Conservation (phyloP, 495 filamentous ascomycete species). For the Haplographium delicatum region DNA sequence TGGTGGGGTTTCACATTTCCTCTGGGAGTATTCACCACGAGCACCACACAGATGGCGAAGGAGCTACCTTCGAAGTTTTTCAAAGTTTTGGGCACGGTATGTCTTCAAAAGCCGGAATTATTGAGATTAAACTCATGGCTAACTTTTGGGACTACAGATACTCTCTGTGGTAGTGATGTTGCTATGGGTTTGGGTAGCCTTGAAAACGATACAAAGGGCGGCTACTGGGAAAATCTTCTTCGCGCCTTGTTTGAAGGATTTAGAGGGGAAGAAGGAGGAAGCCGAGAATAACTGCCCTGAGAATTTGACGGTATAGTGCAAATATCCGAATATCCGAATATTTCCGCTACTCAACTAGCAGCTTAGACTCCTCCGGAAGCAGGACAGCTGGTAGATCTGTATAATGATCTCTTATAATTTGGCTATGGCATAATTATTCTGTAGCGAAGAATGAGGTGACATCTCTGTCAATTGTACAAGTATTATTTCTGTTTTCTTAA, state of each 20-base stretch:
- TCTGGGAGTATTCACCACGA: constrained; percentile 48
- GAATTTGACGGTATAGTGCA: no score
- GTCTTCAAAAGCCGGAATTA: constrained; percentile 19
- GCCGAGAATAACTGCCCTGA: constrained; percentile 8
- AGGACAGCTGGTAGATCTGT: no score
- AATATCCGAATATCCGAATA: no score
- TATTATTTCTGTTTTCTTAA: no score
- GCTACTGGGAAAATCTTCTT: constrained; percentile 42
- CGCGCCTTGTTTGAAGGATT: constrained; percentile 47
- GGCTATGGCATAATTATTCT: no score
- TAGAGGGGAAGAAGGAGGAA: constrained; percentile 18
- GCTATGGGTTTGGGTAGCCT: constrained; percentile 46
- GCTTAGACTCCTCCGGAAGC: no score
- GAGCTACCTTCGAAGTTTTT: constrained; percentile 52
- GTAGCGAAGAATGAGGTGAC: no score
- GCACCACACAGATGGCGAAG: constrained; percentile 42
- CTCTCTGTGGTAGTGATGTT: constrained; percentile 42
- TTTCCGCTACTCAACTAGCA: no score
- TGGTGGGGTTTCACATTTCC: constrained; percentile 68
- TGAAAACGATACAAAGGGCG: constrained; percentile 38
- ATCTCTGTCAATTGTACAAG: no score
- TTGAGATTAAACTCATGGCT: no score
- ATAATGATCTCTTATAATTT: no score
- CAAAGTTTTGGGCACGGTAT: constrained; percentile 43
- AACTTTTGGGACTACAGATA: no score